Percentiles rank a stretch among this genome's conserved stretches.
Evolutionary conservation across 225 moss, liverwort and hornwort genomes (phyloP).

Genomic region (Rhytidiadelphus loreus): DNA sequence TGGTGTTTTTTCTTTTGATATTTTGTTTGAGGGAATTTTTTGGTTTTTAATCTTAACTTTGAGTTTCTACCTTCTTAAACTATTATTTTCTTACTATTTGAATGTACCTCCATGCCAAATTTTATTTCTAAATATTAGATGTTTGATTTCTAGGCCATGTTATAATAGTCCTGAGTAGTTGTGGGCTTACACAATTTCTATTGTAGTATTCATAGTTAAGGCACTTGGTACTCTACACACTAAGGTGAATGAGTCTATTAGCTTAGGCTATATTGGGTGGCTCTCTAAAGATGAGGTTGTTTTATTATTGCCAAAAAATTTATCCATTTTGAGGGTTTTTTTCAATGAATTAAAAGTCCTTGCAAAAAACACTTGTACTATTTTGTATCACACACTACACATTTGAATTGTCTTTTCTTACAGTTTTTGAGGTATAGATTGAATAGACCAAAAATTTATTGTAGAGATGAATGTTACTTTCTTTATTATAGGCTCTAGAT

Average conservation of each 20-base stretch:
- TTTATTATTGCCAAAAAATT: not conserved
- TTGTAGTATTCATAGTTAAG: not conserved
- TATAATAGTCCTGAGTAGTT: not conserved
- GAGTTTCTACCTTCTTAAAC: too few relatives aligned
- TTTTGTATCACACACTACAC: not conserved
- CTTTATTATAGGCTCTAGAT: not conserved
- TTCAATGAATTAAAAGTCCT: not conserved
- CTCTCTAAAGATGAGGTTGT: not conserved
- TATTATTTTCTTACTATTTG: not conserved
- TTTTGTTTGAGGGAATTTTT: not conserved
- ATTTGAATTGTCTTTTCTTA: not conserved
- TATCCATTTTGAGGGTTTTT: accelerated
- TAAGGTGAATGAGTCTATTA: not conserved
- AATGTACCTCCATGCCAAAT: not conserved
- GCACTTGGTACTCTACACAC: not conserved
- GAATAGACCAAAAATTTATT: not conserved
- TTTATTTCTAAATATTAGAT: not conserved
- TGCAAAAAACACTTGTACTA: not conserved
- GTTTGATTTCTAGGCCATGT: not conserved
- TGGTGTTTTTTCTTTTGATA: not conserved
- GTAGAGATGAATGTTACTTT: not conserved
- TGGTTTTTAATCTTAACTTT: not conserved
- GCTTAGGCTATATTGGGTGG: not conserved
- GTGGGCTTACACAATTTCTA: not conserved
- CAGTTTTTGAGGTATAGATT: not conserved